Conservation (phyloP, 148 eudicot species). For the Hydrangea macrophylla region DNA sequence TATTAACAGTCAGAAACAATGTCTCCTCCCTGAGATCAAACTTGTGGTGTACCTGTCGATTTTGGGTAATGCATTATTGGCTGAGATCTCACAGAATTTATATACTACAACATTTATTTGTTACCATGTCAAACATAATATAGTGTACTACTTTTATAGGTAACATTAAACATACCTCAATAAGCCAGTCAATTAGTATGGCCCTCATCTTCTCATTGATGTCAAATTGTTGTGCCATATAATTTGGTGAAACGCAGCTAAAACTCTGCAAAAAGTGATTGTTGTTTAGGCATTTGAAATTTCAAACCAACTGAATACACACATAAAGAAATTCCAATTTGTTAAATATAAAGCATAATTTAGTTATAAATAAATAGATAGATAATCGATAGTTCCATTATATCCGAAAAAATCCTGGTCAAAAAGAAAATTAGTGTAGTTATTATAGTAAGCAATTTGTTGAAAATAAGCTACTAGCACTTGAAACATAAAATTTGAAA, state of each 20-base stretch:
- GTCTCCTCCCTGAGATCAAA: slow-evolving; percentile 86
- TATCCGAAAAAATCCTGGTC: too few species aligned
- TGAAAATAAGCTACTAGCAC: too few species aligned
- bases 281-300: not conserved
- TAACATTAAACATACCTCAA: slow-evolving; percentile 44
- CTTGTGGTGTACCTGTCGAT: slow-evolving; percentile 80
- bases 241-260: slow-evolving; percentile 55
- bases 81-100: slow-evolving; percentile 2
- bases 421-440: too few species aligned
- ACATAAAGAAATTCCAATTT: too few species aligned
- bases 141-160: not conserved
- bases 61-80: not conserved
- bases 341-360: too few species aligned
- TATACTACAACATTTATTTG: not conserved
- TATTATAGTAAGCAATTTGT: too few species aligned
- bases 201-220: slow-evolving; percentile 82
- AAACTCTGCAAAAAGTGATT: slow-evolving; percentile 28
- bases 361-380: too few species aligned
- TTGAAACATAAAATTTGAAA: too few species aligned
- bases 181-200: slow-evolving; percentile 81
- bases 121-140: not conserved
- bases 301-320: too few species aligned
- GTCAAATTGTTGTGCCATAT: slow-evolving; percentile 67
- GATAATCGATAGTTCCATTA: too few species aligned
- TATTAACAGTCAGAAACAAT: slow-evolving; percentile 66